A percentile compares a stretch with the other conserved stretches of the same genome.
Evolutionary conservation across 2,329 filamentous ascomycete genomes (phyloP).

Genomic region (Fusarium sp.): DNA sequence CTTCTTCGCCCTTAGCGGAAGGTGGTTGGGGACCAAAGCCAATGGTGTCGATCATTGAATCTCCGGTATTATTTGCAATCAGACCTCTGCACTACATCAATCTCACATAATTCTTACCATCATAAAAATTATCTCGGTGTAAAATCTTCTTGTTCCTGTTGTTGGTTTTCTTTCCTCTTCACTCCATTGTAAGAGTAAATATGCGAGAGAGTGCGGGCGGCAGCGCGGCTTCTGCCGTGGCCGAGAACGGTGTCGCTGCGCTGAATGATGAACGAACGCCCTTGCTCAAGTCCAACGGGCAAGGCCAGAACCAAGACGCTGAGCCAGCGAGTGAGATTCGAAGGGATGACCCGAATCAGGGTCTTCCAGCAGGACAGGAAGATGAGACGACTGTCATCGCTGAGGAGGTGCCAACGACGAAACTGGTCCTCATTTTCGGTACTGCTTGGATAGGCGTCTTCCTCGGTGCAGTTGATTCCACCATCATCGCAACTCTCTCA

Average conservation of each 20-base stretch:
- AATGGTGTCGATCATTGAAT: conserved; percentile 15
- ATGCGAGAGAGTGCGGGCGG: conserved; percentile 39
- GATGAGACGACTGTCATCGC: conserved; percentile 63
- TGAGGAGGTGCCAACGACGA: conserved; percentile 61
- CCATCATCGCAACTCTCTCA: conserved; percentile 86
- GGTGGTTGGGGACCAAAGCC: conserved; percentile 14
- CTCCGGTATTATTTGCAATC: background rate
- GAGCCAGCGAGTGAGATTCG: conserved; percentile 25
- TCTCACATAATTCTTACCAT: conserved; percentile 14
- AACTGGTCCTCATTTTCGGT: conserved; percentile 66
- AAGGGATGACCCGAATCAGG: conserved; percentile 10
- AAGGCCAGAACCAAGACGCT: conserved; percentile 13
- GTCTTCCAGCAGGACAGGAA: conserved; percentile 46
- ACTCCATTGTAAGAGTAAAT: background rate
- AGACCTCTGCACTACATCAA: background rate
- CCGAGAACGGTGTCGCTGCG: conserved; percentile 24
- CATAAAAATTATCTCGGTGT: background rate
- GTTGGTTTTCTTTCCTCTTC: background rate
- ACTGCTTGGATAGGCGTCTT: conserved; percentile 72
- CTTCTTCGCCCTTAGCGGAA: conserved; percentile 9
- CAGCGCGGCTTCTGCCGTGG: conserved; percentile 32
- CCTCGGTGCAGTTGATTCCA: conserved; percentile 76
- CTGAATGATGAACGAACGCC: conserved; percentile 45
- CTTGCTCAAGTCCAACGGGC: conserved; percentile 42
- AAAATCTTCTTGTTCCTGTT: background rate